Percentiles rank a stretch among this genome's conserved stretches.
Evolutionary conservation across 305 asterid genomes (phyloP).

Genomic region (Fraxinus latifolia): DNA sequence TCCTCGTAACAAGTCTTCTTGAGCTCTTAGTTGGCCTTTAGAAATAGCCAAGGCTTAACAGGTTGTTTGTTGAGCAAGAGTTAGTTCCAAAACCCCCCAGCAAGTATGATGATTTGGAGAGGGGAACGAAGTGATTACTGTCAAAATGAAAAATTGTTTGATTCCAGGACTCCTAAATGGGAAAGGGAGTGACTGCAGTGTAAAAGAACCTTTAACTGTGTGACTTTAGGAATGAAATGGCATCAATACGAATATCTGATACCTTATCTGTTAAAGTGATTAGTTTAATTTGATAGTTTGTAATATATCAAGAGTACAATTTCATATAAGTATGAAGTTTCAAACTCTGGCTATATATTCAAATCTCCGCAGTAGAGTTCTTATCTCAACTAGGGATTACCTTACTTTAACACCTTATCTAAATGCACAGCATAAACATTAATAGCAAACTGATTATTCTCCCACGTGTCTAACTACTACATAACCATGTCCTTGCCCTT

Average conservation of each 20-base stretch:
- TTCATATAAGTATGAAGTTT: not conserved
- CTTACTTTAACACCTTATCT: not conserved
- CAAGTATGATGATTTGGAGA: not conserved
- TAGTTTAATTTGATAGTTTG: not conserved
- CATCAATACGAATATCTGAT: not conserved
- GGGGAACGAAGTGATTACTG: not conserved
- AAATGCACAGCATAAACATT: not conserved
- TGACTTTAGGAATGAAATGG: not conserved
- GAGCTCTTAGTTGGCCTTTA: not conserved
- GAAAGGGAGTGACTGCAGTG: not conserved
- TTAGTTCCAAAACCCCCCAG: not conserved
- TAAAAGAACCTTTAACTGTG: not conserved
- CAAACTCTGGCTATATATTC: not conserved
- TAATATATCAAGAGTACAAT: not conserved
- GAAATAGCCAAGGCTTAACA: not conserved
- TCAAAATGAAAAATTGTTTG: not conserved
- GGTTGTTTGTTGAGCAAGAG: not conserved
- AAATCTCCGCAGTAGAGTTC: not conserved
- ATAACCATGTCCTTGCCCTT: not conserved
- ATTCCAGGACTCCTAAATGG: not conserved
- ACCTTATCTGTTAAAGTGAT: not conserved
- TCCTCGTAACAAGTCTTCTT: not conserved
- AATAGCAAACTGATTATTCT: not conserved
- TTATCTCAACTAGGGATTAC: not conserved
- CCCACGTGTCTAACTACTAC: not conserved